A percentile compares a stretch with the other conserved stretches of the same genome.
Evolutionary conservation across 176 grass and related monocot genomes (phyloP).

Genomic region (Zoysia japonica): DNA sequence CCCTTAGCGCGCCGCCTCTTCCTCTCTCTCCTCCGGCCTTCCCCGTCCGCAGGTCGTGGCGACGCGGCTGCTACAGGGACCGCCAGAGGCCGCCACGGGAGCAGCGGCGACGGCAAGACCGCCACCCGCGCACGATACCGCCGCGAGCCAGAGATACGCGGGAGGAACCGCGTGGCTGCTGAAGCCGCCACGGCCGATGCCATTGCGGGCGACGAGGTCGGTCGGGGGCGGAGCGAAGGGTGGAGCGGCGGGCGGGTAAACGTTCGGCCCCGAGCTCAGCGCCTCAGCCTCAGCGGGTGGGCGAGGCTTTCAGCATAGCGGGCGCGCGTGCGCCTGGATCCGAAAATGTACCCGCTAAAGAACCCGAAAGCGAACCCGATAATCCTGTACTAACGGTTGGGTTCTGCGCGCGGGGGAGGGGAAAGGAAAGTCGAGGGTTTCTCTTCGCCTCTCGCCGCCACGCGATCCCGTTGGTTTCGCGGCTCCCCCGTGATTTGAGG

Average conservation of each 20-base stretch:
- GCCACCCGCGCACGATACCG: background rate
- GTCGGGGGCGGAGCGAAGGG: background rate
- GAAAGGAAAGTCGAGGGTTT: constrained; percentile 29
- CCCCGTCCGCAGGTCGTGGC: constrained; percentile 29
- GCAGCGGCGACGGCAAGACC: background rate
- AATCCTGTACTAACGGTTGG: background rate
- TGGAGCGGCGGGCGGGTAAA: constrained; percentile 5
- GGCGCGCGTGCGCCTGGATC: background rate
- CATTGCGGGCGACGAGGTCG: constrained; percentile 46
- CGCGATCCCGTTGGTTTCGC: background rate
- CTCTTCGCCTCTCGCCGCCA: background rate
- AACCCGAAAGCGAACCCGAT: background rate
- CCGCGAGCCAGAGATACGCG: constrained; percentile 5
- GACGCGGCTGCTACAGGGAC: constrained; percentile 39
- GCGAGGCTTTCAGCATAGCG: background rate
- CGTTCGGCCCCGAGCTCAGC: background rate
- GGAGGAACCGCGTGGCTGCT: constrained; percentile 25
- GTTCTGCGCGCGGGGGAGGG: background rate
- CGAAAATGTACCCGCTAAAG: background rate
- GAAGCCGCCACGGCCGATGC: constrained; percentile 32
- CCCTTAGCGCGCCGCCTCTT: constrained; percentile 33
- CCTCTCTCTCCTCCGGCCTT: background rate
- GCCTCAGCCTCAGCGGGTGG: constrained; percentile 43
- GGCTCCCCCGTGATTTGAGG: constrained; percentile 10
- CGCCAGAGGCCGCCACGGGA: constrained; percentile 36